Evolutionary conservation across 1,284 basidiomycete genomes (phyloP).

Genomic region (Salmacisia buchloeana): DNA sequence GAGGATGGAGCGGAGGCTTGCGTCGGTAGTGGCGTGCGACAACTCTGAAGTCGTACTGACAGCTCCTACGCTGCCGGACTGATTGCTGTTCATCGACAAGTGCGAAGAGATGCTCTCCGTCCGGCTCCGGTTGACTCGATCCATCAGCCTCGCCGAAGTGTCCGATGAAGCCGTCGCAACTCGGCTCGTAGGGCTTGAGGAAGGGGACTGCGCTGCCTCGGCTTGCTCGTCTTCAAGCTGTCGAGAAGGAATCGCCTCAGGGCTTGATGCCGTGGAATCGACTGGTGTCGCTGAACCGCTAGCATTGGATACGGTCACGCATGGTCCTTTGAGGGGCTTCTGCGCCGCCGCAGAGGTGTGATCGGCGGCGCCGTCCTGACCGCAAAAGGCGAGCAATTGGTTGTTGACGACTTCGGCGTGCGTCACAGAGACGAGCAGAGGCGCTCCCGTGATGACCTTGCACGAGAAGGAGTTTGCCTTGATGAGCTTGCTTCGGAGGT

Average conservation of each 20-base stretch:
- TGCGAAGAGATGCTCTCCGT: neutral
- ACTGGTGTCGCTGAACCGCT: too few relatives aligned
- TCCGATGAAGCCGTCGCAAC: too few relatives aligned
- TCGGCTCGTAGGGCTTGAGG: too few relatives aligned
- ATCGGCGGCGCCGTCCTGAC: neutral
- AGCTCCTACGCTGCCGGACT: too few relatives aligned
- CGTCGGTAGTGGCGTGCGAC: neutral
- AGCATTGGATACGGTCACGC: too few relatives aligned
- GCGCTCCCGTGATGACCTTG: neutral
- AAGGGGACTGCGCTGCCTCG: too few relatives aligned
- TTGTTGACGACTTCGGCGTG: neutral
- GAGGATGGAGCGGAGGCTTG: neutral
- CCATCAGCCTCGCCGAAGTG: too few relatives aligned
- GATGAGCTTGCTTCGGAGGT: neutral
- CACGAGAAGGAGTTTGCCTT: neutral
- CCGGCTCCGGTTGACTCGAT: neutral
- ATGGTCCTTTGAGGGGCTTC: neutral
- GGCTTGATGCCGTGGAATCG: too few relatives aligned
- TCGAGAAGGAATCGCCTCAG: too few relatives aligned
- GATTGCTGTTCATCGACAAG: neutral
- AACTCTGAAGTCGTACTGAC: too few relatives aligned
- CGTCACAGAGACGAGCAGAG: neutral
- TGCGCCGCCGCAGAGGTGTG: too few relatives aligned
- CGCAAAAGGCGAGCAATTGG: neutral
- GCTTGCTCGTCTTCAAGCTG: too few relatives aligned